phyloP scores from a whole-genome alignment of 2,329 filamentous ascomycete species.

The Botryotinia globosa region DNA sequence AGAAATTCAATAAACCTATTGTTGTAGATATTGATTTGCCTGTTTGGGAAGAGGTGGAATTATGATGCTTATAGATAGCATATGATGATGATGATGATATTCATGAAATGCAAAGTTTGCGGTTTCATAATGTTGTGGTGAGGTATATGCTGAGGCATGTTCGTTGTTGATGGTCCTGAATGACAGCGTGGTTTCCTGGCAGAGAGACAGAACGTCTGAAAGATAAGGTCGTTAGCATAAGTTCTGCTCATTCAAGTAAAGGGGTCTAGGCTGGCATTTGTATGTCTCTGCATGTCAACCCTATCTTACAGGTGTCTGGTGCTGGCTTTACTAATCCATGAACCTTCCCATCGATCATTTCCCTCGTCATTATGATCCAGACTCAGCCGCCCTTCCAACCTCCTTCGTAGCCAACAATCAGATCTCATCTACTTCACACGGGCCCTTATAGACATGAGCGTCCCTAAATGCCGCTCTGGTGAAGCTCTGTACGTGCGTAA shows the following conservation, averaged over 20 bases:
- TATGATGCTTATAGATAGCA: background rate
- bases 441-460: no score
- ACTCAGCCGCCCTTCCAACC: background rate
- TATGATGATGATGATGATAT: background rate
- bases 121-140: background rate
- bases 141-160: background rate
- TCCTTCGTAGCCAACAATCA: background rate
- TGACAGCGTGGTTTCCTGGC: background rate
- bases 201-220: background rate
- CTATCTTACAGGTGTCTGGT: background rate
- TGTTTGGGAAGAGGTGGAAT: constrained; percentile 43
- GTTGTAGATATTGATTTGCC: constrained; percentile 79
- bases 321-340: background rate
- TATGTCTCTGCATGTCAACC: background rate
- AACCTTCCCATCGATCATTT: background rate
- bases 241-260: background rate
- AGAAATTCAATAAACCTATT: constrained; percentile 72
- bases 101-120: background rate
- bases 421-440: background rate
- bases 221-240: background rate
- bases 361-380: background rate
- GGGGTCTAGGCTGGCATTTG: background rate
- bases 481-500: no score
- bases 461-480: no score
- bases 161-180: background rate